Evolutionary conservation across 768 basidiomycete species (phyloP).

Genomic region (Collybia sordida): DNA sequence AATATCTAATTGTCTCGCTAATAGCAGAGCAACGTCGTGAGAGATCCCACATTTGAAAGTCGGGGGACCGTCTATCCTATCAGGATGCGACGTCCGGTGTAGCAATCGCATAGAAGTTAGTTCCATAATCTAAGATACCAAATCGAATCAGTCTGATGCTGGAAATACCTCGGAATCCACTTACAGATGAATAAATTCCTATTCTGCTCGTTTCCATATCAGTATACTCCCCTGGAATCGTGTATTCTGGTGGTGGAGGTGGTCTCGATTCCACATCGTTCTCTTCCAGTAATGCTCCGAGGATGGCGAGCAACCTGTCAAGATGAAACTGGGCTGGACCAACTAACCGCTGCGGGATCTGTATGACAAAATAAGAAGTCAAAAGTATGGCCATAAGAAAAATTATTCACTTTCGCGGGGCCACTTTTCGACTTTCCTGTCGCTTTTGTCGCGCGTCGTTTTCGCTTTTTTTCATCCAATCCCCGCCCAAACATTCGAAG

Average conservation of each 20-base stretch:
- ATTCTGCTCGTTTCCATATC: constrained; percentile 72
- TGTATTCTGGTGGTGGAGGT: constrained; percentile 42
- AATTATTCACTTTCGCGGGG: constrained; percentile 34
- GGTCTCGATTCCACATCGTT: constrained; percentile 55
- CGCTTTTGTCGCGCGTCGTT: constrained; percentile 42
- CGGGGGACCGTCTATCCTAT: constrained; percentile 68
- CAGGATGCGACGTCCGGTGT: constrained; percentile 59
- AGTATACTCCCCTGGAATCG: constrained; percentile 66
- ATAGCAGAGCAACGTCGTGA: constrained; percentile 48
- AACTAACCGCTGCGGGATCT: constrained; percentile 77
- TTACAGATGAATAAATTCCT: constrained; percentile 57
- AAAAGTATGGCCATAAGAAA: neutral
- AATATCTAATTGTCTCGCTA: constrained; percentile 63
- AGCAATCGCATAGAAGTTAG: constrained; percentile 64
- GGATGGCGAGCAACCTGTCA: constrained; percentile 77
- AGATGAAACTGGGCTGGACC: constrained; percentile 80
- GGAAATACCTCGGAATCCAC: constrained; percentile 20
- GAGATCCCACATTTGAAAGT: constrained; percentile 75
- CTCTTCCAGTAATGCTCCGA: constrained; percentile 77
- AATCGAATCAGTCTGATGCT: neutral
- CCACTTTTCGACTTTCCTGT: constrained; percentile 38
- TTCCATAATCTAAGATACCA: constrained; percentile 54
- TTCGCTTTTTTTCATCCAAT: constrained; percentile 60
- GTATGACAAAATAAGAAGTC: neutral
- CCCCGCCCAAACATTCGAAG: constrained; percentile 81